These are phyloP conservation scores for Seminavis robusta DNA, from an alignment of 108 stramenopile species.

Conservation along the genomic window DNA sequence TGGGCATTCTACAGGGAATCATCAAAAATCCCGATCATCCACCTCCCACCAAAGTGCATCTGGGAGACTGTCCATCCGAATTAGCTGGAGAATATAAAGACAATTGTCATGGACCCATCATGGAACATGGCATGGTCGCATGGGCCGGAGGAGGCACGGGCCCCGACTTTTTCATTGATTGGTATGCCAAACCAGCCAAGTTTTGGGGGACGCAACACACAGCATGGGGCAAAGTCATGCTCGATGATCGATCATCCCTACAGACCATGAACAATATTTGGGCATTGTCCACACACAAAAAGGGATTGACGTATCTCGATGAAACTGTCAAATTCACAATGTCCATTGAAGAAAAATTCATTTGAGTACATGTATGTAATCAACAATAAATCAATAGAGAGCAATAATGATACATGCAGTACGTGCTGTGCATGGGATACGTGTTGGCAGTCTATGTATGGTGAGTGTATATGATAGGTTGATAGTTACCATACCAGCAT, in stretches of 20 bases:
- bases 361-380: too few species aligned
- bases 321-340: slow-evolving; percentile 22
- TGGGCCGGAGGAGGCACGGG: slow-evolving; percentile 68
- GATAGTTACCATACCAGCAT: too few species aligned
- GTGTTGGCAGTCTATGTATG: too few species aligned
- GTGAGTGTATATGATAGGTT: too few species aligned
- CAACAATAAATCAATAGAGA: too few species aligned
- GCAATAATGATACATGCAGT: too few species aligned
- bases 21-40: slow-evolving; percentile 21
- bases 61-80: slow-evolving; percentile 52
- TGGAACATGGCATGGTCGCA: slow-evolving; percentile 73
- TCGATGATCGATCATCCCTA: slow-evolving; percentile 43
- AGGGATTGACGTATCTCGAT: slow-evolving; percentile 27
- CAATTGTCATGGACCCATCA: slow-evolving; percentile 65
- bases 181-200: slow-evolving; percentile 42
- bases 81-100: slow-evolving; percentile 12
- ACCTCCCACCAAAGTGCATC: slow-evolving; percentile 18
- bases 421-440: too few species aligned
- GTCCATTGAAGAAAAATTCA: too few species aligned
- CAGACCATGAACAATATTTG: slow-evolving; percentile 43
- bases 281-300: slow-evolving; percentile 30
- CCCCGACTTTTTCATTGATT: slow-evolving; percentile 79
- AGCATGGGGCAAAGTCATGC: slow-evolving; percentile 51
- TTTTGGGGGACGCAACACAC: slow-evolving; percentile 82
- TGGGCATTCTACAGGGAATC: slow-evolving; percentile 67